Conservation (phyloP, 345 rosid species). For the Linum tenue region DNA sequence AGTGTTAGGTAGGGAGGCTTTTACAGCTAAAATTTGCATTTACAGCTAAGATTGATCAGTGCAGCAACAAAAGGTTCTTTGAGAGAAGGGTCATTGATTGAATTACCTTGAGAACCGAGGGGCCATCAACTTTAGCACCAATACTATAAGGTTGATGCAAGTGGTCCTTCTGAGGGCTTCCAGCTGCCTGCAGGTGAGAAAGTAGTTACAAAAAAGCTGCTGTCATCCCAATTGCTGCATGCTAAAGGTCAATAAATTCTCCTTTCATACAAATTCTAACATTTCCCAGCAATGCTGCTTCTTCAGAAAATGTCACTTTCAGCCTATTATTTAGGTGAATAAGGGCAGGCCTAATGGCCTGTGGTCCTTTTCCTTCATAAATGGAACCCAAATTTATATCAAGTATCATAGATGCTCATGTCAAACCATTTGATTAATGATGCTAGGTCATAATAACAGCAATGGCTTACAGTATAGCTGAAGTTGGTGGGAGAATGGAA, state of each 20-base stretch:
- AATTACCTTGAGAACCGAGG: conserved; percentile 32
- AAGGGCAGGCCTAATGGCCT: not conserved
- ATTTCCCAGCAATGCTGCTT: not conserved
- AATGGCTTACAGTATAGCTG: conserved; percentile 15
- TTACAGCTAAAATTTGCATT: no score
- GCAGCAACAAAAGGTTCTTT: not conserved
- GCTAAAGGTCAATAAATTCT: not conserved
- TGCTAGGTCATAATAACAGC: not conserved
- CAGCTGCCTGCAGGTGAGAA: conserved; percentile 21
- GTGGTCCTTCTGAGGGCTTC: conserved; percentile 18
- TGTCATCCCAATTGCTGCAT: not conserved
- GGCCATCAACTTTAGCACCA: conserved; percentile 31
- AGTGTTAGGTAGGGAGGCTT: no score
- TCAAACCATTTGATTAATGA: no score
- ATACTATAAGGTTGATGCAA: conserved; percentile 15
- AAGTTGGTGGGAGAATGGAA: conserved; percentile 13
- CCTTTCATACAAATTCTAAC: not conserved
- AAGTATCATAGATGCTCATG: no score
- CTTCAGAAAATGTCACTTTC: not conserved
- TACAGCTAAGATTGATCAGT: no score
- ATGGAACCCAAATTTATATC: no score
- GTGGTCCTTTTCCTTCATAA: not conserved
- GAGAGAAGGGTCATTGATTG: conserved; percentile 4
- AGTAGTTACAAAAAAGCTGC: not conserved
- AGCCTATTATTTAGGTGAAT: not conserved